Evolutionary conservation across 495 filamentous ascomycete genomes (phyloP).

Genomic region (Tuber brumale): DNA sequence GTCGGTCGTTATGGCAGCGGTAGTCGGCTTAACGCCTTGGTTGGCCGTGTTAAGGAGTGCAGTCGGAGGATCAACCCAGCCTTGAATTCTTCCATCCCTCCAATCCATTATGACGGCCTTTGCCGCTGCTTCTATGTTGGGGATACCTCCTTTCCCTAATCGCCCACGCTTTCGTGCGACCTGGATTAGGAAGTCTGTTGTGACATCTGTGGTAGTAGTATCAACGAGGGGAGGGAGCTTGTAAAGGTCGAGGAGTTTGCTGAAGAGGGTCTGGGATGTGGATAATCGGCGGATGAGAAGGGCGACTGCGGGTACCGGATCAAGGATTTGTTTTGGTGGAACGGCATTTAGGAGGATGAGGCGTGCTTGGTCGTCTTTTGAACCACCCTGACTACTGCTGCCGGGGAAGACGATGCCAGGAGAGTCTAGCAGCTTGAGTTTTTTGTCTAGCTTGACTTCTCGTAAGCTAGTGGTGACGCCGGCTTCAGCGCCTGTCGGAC

Average conservation of each 20-base stretch:
- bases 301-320: constrained; percentile 77
- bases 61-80: constrained; percentile 72
- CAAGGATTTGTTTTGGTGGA: constrained; percentile 86
- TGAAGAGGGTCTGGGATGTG: constrained; percentile 59
- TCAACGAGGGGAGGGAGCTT: constrained; percentile 63
- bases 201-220: constrained; percentile 58
- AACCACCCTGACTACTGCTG: constrained; percentile 48
- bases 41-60: constrained; percentile 38
- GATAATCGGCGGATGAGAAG: constrained; percentile 74
- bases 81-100: constrained; percentile 90
- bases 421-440: constrained; percentile 88
- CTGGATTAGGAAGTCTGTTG: constrained; percentile 89
- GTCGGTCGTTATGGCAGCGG: constrained; percentile 42
- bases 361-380: constrained; percentile 71
- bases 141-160: constrained; percentile 81
- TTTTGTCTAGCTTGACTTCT: constrained; percentile 89
- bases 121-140: constrained; percentile 79
- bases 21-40: constrained; percentile 39
- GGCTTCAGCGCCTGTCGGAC: constrained; percentile 85
- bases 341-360: constrained; percentile 84
- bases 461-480: constrained; percentile 86
- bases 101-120: constrained; percentile 92
- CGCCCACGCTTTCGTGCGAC: constrained; percentile 87
- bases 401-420: constrained; percentile 91
- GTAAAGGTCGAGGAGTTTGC: constrained; percentile 75